Conservation (phyloP, 495 filamentous ascomycete species). For the Aspergillus nanangensis region DNA sequence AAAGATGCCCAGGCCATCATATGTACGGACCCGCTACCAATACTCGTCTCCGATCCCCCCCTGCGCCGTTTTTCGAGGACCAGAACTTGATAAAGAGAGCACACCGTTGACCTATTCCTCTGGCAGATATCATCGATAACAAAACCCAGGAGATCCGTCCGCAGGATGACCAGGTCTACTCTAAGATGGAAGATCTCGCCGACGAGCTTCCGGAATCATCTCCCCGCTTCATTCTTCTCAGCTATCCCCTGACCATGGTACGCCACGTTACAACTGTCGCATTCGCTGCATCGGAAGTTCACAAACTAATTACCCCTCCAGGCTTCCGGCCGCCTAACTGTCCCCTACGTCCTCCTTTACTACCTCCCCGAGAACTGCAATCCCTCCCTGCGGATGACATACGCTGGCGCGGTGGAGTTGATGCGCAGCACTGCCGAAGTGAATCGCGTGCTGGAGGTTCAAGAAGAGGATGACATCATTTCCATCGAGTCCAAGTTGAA, state of each 20-base stretch:
- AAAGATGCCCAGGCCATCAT: constrained; percentile 86
- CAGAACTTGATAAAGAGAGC: not conserved
- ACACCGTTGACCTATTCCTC: constrained; percentile 2
- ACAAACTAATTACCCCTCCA: constrained; percentile 12
- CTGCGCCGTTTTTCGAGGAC: not conserved
- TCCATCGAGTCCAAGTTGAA: constrained; percentile 66
- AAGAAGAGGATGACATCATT: constrained; percentile 69
- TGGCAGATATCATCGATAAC: constrained; percentile 65
- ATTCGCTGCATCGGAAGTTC: not conserved
- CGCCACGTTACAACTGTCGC: constrained; percentile 12
- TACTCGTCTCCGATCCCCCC: not conserved
- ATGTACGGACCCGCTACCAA: constrained; percentile 59
- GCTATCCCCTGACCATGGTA: constrained; percentile 83
- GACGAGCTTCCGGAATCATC: constrained; percentile 93
- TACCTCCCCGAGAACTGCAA: constrained; percentile 90
- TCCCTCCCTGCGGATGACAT: constrained; percentile 79
- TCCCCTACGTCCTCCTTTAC: constrained; percentile 90
- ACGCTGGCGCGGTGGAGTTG: constrained; percentile 90
- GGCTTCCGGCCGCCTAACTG: constrained; percentile 58
- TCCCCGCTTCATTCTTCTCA: constrained; percentile 83
- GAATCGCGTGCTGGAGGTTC: constrained; percentile 73
- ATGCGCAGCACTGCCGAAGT: constrained; percentile 89
- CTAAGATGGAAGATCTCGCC: constrained; percentile 67
- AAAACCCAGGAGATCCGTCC: constrained; percentile 78
- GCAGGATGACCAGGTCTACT: constrained; percentile 73